A percentile compares a stretch with the other conserved stretches of the same genome.
These are phyloP conservation scores for Delitschia confertaspora DNA, from an alignment of 495 filamentous ascomycete genomes.

Conservation along the genomic window DNA sequence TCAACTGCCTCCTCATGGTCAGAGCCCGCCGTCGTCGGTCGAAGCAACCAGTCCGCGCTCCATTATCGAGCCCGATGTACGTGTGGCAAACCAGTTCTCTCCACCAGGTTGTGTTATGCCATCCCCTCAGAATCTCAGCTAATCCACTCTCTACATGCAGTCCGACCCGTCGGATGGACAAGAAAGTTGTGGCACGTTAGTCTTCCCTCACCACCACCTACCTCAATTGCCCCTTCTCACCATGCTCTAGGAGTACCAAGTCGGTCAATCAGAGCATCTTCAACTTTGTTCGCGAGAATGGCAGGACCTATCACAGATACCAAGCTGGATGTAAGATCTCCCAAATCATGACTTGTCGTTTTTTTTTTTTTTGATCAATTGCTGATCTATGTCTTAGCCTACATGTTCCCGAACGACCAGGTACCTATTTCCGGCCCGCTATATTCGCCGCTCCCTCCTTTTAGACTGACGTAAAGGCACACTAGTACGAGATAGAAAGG, in stretches of 20 bases:
- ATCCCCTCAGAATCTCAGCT: conserved; percentile 5
- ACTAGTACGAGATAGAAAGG: conserved; percentile 28
- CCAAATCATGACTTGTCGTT: not conserved
- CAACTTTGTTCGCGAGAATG: conserved; percentile 32
- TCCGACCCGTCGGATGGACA: conserved; percentile 24
- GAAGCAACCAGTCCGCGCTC: conserved; percentile 24
- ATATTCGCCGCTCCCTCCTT: not conserved
- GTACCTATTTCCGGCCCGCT: conserved; percentile 13
- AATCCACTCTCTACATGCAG: conserved; percentile 15
- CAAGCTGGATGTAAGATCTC: conserved; percentile 24
- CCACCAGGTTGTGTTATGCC: not conserved
- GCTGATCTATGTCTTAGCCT: conserved; percentile 22
- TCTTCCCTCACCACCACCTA: conserved; percentile 8
- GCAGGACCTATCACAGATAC: conserved; percentile 30
- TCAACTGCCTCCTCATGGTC: conserved; percentile 17
- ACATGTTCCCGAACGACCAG: conserved; percentile 31
- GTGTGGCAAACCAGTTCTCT: conserved; percentile 5
- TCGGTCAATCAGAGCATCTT: conserved; percentile 32
- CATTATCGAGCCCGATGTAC: conserved; percentile 27
- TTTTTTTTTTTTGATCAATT: conserved; percentile 9
- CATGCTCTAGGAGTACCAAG: conserved; percentile 27
- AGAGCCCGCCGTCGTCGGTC: conserved; percentile 21
- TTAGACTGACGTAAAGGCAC: conserved; percentile 12
- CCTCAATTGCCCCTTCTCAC: conserved; percentile 15
- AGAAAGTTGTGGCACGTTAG: conserved; percentile 28